A percentile compares a stretch with the other conserved stretches of the same genome.
Evolutionary conservation across 129 eudicot species (phyloP).

Genomic region (Calendula officinalis): DNA sequence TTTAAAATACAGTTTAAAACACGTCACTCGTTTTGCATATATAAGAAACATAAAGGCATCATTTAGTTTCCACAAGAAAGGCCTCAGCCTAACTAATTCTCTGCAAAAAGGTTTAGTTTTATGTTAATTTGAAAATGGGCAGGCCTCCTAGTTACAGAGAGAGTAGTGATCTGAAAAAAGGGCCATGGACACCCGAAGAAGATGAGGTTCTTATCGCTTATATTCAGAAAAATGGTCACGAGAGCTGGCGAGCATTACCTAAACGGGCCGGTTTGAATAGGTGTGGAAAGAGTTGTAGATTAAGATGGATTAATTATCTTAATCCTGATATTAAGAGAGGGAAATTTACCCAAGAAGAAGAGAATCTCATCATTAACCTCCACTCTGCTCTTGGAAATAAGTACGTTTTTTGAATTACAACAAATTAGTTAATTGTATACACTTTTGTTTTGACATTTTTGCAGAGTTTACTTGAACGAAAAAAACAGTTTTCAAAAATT

Average conservation of each 20-base stretch:
- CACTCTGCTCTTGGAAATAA: constrained; percentile 46
- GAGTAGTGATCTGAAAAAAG: constrained; percentile 36
- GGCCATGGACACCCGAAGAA: constrained; percentile 51
- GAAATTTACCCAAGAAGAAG: constrained; percentile 44
- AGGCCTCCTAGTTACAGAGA: constrained; percentile 39
- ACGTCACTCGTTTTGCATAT: constrained; percentile 32
- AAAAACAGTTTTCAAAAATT: too few relatives aligned
- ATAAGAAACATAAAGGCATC: constrained; percentile 28
- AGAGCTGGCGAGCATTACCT: constrained; percentile 39
- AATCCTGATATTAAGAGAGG: constrained; percentile 54
- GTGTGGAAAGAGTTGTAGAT: constrained; percentile 56
- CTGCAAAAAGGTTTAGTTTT: background rate
- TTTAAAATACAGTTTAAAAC: constrained; percentile 11
- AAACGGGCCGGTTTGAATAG: constrained; percentile 40
- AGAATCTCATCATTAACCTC: constrained; percentile 34
- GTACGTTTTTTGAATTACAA: constrained; percentile 7
- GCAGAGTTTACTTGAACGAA: too few relatives aligned
- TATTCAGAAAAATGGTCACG: constrained; percentile 42
- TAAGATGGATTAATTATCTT: constrained; percentile 58
- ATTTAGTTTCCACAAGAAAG: constrained; percentile 9
- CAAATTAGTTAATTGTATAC: too few relatives aligned
- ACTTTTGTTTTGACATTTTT: too few relatives aligned
- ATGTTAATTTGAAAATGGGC: constrained; percentile 27
- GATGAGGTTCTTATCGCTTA: constrained; percentile 28
- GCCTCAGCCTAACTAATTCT: background rate